Conservation (phyloP, 2,329 filamentous ascomycete species). For the Chaetomium sp. region DNA sequence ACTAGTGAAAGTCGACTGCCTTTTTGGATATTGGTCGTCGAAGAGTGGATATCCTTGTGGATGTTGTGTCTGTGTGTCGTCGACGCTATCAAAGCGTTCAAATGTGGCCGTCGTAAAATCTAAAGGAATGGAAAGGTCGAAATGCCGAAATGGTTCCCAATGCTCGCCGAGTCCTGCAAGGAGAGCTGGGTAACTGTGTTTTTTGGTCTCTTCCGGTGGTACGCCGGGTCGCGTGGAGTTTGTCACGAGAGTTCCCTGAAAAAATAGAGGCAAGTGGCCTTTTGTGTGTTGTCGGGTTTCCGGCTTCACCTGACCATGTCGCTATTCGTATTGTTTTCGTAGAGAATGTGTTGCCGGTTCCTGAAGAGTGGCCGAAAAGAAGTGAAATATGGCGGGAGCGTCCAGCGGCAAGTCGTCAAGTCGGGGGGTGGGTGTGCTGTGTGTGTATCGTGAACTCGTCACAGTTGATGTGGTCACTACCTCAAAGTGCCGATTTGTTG, state of each 20-base stretch:
- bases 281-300: slow-evolving; percentile 4
- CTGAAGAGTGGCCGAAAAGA: not conserved
- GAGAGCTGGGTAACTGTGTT: slow-evolving; percentile 14
- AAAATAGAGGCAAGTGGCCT: not conserved
- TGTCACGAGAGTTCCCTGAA: not conserved
- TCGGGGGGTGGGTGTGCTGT: not conserved
- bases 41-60: slow-evolving; percentile 1
- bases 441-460: not conserved
- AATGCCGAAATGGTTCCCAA: slow-evolving; percentile 17
- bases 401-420: slow-evolving; percentile 17
- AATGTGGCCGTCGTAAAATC: not conserved
- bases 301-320: slow-evolving; percentile 16
- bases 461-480: not conserved
- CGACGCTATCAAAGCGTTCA: slow-evolving; percentile 19
- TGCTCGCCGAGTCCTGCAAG: slow-evolving; percentile 24
- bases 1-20: not conserved
- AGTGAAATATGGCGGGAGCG: slow-evolving; percentile 14
- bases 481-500: slow-evolving; percentile 5
- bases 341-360: slow-evolving; percentile 18
- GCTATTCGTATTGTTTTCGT: not conserved
- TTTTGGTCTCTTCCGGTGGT: not conserved
- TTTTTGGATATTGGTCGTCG: not conserved
- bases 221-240: slow-evolving; percentile 1
- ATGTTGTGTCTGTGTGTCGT: not conserved
- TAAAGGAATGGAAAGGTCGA: not conserved